Conservation (phyloP, 148 eudicot species). For the Spergularia bocconei region DNA sequence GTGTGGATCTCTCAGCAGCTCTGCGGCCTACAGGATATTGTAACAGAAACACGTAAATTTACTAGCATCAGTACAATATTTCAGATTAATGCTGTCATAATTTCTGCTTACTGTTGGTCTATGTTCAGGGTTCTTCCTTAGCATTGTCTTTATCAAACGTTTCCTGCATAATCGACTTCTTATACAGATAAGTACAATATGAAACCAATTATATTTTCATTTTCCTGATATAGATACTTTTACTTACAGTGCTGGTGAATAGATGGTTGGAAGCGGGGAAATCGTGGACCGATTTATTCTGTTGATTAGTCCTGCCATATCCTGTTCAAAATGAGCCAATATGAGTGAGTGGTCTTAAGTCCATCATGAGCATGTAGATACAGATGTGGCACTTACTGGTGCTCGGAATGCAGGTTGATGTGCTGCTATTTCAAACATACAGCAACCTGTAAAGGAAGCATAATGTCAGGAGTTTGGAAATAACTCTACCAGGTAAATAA, state of each 20-base stretch:
- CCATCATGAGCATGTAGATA: not conserved
- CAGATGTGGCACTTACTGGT: conserved; percentile 47
- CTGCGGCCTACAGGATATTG: conserved; percentile 38
- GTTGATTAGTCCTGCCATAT: conserved; percentile 49
- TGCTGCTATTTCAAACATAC: conserved; percentile 96
- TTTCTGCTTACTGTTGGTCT: conserved; percentile 49
- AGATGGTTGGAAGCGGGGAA: conserved; percentile 58
- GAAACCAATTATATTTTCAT: not conserved
- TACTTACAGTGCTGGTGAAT: conserved; percentile 54
- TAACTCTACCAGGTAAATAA: not conserved
- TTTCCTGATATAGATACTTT: not conserved
- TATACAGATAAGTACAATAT: not conserved
- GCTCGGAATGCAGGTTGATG: conserved; percentile 91
- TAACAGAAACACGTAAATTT: not conserved
- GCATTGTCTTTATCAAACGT: conserved; percentile 53
- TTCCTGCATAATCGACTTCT: conserved; percentile 31
- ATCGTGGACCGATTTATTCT: conserved; percentile 58
- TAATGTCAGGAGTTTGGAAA: not conserved
- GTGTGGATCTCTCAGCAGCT: conserved; percentile 48
- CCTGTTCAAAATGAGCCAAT: conserved; percentile 28
- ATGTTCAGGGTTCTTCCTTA: conserved; percentile 54
- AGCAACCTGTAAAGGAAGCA: conserved; percentile 55
- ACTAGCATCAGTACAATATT: not conserved
- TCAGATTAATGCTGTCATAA: not conserved
- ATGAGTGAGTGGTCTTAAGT: not conserved